These are phyloP conservation scores for Globisporangium mamillatum DNA, from an alignment of 352 stramenopile genomes.

Conservation along the genomic window DNA sequence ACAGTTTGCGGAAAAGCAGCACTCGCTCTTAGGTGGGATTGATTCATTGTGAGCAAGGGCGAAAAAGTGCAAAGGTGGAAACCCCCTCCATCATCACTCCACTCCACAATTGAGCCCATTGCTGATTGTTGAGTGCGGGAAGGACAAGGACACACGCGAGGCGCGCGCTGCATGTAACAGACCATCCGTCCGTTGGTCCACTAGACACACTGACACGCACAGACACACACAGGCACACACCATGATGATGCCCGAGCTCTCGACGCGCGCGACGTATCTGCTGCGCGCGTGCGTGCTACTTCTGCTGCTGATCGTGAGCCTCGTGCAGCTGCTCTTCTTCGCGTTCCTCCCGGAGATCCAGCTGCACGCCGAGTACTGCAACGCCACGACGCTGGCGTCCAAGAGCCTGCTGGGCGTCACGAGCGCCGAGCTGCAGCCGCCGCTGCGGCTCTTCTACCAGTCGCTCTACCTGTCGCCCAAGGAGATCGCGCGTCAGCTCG, in stretches of 20 bases:
- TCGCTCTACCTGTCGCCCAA: slow-evolving; percentile 70
- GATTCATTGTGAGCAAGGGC: background rate
- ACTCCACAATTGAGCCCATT: background rate
- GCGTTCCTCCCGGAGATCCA: slow-evolving; percentile 63
- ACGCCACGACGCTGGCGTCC: slow-evolving; percentile 43
- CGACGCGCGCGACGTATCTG: slow-evolving; percentile 48
- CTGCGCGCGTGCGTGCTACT: slow-evolving; percentile 70
- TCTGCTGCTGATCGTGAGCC: slow-evolving; percentile 66
- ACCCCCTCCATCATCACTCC: background rate
- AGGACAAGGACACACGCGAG: background rate
- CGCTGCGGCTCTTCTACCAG: slow-evolving; percentile 73
- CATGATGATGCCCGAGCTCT: slow-evolving; percentile 16
- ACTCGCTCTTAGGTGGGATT: background rate
- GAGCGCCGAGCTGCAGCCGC: slow-evolving; percentile 46
- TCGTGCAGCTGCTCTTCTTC: slow-evolving; percentile 77
- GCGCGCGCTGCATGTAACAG: background rate
- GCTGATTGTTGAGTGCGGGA: background rate
- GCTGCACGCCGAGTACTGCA: slow-evolving; percentile 61
- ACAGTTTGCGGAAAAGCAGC: background rate
- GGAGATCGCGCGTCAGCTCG: slow-evolving; percentile 47
- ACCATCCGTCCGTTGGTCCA: background rate
- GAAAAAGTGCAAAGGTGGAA: background rate
- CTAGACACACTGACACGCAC: background rate
- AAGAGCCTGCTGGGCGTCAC: slow-evolving; percentile 40
- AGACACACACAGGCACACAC: slow-evolving; percentile 4